A percentile compares a stretch with the other conserved stretches of the same genome.
phyloP scores from a whole-genome alignment of 225 moss, liverwort and hornwort genomes.

The Neckera pumila region DNA sequence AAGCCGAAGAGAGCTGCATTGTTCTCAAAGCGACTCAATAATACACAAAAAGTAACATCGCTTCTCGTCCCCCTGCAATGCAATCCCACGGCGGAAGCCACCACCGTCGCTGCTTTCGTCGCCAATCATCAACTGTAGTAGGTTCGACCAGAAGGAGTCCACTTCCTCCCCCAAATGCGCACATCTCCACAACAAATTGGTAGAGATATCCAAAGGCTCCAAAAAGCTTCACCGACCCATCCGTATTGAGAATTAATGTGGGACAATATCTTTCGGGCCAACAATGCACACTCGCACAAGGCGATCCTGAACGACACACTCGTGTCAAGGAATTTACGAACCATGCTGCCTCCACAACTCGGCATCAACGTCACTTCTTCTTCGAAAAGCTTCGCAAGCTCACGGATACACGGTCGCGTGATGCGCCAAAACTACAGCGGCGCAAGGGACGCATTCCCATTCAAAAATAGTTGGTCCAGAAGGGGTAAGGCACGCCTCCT shows the following conservation, averaged over 20 bases:
- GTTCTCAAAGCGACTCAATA: not conserved
- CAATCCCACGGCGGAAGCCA: not conserved
- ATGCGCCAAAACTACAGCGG: not conserved
- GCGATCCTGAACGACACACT: not conserved
- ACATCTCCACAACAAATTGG: not conserved
- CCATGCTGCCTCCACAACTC: slow-evolving; percentile 1
- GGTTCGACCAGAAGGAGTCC: not conserved
- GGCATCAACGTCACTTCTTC: not conserved
- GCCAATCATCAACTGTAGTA: not conserved
- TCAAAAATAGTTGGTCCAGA: slow-evolving; percentile 62
- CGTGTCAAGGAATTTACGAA: not conserved
- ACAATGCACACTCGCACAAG: not conserved
- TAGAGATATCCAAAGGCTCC: not conserved
- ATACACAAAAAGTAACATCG: not conserved
- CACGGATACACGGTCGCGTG: not conserved
- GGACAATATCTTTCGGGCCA: not conserved
- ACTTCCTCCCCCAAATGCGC: not conserved
- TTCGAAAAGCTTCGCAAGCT: not conserved
- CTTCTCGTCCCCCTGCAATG: not conserved
- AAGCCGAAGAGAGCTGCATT: not conserved
- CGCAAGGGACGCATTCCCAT: slow-evolving; percentile 1
- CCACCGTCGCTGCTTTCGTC: not conserved
- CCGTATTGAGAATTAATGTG: not conserved
- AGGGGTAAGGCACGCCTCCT: slow-evolving; percentile 56
- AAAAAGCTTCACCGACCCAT: not conserved